Conservation (phyloP, 75 land plant genomes). For the Azolla pinnata region DNA sequence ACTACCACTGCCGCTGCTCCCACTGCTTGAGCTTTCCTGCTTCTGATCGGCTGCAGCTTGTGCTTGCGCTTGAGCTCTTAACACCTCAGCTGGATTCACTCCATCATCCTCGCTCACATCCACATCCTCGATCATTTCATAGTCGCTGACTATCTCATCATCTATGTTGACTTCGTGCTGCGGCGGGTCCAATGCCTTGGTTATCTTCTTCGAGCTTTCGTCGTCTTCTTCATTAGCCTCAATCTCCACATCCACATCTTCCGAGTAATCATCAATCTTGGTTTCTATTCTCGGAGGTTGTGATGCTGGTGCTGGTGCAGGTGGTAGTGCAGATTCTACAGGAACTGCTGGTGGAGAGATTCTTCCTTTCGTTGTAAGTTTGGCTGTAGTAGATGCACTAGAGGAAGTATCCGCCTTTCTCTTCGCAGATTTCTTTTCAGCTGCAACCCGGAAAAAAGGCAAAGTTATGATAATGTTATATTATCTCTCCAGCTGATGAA, state of each 20-base stretch:
- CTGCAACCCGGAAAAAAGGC: no score
- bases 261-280: constrained; percentile 6
- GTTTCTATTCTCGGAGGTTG: no score
- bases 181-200: constrained; percentile 8
- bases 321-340: no score
- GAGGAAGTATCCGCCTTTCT: constrained; percentile 15
- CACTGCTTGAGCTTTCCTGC: constrained; percentile 28
- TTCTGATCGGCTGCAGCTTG: constrained; percentile 33
- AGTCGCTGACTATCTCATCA: constrained; percentile 56
- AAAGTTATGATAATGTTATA: no score
- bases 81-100: constrained; percentile 53
- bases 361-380: not conserved
- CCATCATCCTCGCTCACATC: constrained; percentile 50
- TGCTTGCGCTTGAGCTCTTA: constrained; percentile 62
- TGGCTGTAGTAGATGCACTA: no score
- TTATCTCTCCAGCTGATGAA: no score
- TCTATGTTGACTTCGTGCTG: constrained; percentile 28
- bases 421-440: constrained; percentile 13
- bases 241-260: constrained; percentile 31
- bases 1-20: constrained; percentile 50
- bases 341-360: constrained; percentile 8
- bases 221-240: constrained; percentile 43
- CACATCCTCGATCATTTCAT: constrained; percentile 82
- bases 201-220: constrained; percentile 25
- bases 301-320: no score